Conservation (phyloP, 2,329 filamentous ascomycete genomes). For the Calcarisporium arbuscula region DNA sequence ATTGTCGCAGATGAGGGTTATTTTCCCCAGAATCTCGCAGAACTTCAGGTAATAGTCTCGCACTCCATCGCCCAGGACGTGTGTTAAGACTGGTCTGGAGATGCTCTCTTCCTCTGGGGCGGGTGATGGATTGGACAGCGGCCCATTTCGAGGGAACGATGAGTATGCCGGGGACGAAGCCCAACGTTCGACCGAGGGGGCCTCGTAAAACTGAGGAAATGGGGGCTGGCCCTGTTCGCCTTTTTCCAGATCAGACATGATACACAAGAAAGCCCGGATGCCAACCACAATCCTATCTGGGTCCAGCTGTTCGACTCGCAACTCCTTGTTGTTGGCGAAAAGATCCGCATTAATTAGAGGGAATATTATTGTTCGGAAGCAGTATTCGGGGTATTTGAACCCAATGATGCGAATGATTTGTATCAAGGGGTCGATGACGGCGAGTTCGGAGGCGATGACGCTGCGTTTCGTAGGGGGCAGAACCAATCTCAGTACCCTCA, state of each 20-base stretch:
- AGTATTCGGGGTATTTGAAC: slow-evolving; percentile 88
- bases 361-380: slow-evolving; percentile 89
- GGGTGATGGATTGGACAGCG: slow-evolving; percentile 17
- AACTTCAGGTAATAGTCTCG: slow-evolving; percentile 86
- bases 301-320: slow-evolving; percentile 87
- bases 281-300: slow-evolving; percentile 97
- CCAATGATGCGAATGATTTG: slow-evolving; percentile 93
- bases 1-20: slow-evolving; percentile 93
- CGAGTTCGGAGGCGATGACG: slow-evolving; percentile 73
- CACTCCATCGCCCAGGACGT: slow-evolving; percentile 65
- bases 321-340: slow-evolving; percentile 68
- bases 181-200: slow-evolving; percentile 34
- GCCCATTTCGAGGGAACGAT: slow-evolving; percentile 23
- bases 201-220: slow-evolving; percentile 66
- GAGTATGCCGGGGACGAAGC: slow-evolving; percentile 45
- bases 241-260: slow-evolving; percentile 89
- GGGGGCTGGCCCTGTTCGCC: slow-evolving; percentile 71
- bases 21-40: slow-evolving; percentile 90
- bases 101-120: slow-evolving; percentile 53
- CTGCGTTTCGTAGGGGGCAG: slow-evolving; percentile 75
- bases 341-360: slow-evolving; percentile 88
- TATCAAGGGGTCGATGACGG: slow-evolving; percentile 83
- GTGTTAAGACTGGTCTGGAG: slow-evolving; percentile 57
- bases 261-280: slow-evolving; percentile 85
- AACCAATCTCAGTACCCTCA: slow-evolving; percentile 78